Base-by-base conservation (phyloP, 1,284 basidiomycete genomes). In the Rhizoctonia solani region DNA sequence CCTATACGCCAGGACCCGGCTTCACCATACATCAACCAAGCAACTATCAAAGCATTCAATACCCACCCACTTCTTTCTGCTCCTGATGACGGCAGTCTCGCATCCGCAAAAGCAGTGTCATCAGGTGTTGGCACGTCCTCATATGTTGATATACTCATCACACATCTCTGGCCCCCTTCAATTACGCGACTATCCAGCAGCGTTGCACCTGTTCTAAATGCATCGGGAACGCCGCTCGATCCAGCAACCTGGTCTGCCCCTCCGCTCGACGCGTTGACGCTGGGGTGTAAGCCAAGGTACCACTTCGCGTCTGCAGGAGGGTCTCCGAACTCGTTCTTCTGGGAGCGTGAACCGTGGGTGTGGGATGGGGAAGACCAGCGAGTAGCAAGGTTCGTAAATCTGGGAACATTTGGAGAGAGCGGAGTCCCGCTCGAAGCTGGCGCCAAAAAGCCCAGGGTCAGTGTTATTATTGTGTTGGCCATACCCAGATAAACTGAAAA, bases 291-390 rank as follows among this genome's bases (percentile, higher is more conserved):
- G 72, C 90, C 92, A 1, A 82, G 88, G 53, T 94, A 94, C 76
- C 88, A 93, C 74, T 90, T 94, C 74, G 81, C 87, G 16, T 86
- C 83, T 70, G 83, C 83, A 52, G 84, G 78, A 61, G 86, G 81
- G 14, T 23, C 27, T 3, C 53, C 39, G 77, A 75, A 82, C 14
- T 82, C 87, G 0, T 81, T 81, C 69, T 98, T 95, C 76, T 97
- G 94, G 93, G 95, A 98, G 76, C 81, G 94, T 61, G 93, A 96
- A 71, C 94, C 95, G 1, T 95, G 87, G 74, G 77, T 84, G 4
- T 97, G 94, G 94, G 83, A 86, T 34, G 87, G 87, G 37, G 85
- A 87, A 65, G 78, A 79, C 0, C 72, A 73, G 71, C 81, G 90
- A 68, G 77, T 90, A 47, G 86, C 88, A 37, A 82, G 93, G 39